phyloP scores from a whole-genome alignment of 225 moss, liverwort and hornwort species.

The Pseudisothecium myosuroides region DNA sequence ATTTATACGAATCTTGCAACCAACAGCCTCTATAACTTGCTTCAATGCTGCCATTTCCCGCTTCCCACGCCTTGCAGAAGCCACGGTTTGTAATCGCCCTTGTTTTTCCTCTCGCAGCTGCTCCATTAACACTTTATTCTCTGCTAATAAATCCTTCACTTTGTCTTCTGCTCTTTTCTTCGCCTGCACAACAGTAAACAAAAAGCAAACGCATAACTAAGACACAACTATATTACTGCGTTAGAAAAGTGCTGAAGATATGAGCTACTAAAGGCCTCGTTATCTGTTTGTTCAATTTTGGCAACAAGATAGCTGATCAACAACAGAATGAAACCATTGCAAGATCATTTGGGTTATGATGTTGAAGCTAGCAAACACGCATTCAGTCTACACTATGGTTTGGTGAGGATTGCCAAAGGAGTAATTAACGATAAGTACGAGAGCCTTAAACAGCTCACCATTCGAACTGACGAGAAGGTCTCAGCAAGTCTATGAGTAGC shows the following conservation, averaged over 20 bases:
- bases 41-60: conserved; percentile 75
- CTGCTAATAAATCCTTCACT: conserved; percentile 42
- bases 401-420: background rate
- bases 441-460: conserved; percentile 14
- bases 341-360: background rate
- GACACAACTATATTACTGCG: background rate
- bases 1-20: conserved; percentile 88
- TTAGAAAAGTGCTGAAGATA: background rate
- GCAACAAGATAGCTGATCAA: background rate
- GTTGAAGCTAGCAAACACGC: background rate
- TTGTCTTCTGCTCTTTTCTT: conserved; percentile 72
- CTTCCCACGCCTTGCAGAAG: conserved; percentile 39
- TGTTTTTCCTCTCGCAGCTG: conserved; percentile 51
- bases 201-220: background rate
- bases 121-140: conserved; percentile 33
- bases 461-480: conserved; percentile 42
- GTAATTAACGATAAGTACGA: background rate
- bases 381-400: background rate
- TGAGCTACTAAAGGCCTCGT: background rate
- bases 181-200: conserved; percentile 34
- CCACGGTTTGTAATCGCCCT: conserved; percentile 37
- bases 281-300: background rate
- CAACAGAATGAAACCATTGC: background rate
- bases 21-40: conserved; percentile 79
- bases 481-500: conserved; percentile 70